Percentiles rank a stretch among this genome's conserved stretches.
Conservation (phyloP, 257 asterid species). For the Verbascum thapsus region DNA sequence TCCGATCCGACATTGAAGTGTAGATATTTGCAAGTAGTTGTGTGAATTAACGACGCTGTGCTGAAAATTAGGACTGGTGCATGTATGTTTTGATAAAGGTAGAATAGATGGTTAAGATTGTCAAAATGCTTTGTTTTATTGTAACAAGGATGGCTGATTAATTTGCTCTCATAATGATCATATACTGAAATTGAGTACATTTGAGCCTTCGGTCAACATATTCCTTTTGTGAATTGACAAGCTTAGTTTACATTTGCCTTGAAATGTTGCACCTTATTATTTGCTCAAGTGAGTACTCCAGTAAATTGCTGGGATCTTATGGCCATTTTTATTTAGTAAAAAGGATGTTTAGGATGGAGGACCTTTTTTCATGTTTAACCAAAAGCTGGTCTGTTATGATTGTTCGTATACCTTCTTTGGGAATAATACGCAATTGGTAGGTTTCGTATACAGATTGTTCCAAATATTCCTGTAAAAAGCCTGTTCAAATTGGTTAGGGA, state of each 20-base stretch:
- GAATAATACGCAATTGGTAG: background rate
- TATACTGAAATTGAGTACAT: background rate
- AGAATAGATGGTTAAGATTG: no score
- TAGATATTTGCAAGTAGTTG: no score
- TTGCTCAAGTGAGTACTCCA: background rate
- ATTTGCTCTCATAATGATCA: background rate
- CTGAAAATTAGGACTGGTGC: no score
- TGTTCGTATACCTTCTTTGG: background rate
- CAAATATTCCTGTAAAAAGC: background rate
- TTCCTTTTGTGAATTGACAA: background rate
- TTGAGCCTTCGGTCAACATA: conserved; percentile 8
- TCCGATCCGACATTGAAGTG: no score
- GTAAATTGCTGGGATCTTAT: background rate
- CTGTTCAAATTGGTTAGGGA: conserved; percentile 5
- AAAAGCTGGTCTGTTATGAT: background rate
- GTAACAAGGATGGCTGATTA: conserved; percentile 7
- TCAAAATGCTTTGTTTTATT: no score
- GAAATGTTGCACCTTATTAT: conserved; percentile 2
- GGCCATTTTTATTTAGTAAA: background rate
- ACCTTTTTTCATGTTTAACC: background rate
- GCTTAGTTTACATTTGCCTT: conserved; percentile 18
- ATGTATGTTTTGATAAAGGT: background rate
- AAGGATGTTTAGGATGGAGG: no score
- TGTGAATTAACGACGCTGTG: no score
- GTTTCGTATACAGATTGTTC: background rate